These are phyloP conservation scores for Isatis lusitanica DNA, from an alignment of 441 rosid species.

Conservation along the genomic window DNA sequence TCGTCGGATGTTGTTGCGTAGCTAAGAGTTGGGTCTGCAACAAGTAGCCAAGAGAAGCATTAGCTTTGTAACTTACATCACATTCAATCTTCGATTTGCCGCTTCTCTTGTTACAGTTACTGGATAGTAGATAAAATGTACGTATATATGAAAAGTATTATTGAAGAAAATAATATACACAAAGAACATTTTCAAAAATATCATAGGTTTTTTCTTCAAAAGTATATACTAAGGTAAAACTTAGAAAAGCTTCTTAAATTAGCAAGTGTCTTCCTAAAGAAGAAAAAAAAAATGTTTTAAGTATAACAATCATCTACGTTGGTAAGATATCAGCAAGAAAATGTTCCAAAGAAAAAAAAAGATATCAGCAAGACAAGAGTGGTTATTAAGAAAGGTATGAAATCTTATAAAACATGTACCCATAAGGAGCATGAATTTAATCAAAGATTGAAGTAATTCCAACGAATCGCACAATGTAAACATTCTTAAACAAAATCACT, in stretches of 20 bases:
- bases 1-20: constrained; percentile 26
- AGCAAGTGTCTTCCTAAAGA: background rate
- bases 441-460: background rate
- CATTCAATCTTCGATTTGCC: constrained; percentile 33
- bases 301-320: background rate
- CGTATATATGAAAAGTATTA: background rate
- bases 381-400: no score
- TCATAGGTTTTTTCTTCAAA: background rate
- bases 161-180: background rate
- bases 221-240: background rate
- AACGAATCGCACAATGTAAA: background rate
- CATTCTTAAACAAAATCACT: background rate
- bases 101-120: constrained; percentile 31
- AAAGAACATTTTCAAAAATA: background rate
- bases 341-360: no score
- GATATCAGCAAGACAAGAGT: no score
- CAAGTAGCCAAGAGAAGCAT: constrained; percentile 10
- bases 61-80: constrained; percentile 3
- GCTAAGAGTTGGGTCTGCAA: constrained; percentile 34
- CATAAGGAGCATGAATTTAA: background rate
- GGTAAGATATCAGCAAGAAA: background rate
- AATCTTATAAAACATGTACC: no score
- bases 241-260: background rate
- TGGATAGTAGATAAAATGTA: background rate
- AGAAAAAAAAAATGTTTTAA: background rate